Evolutionary conservation across 1,284 basidiomycete genomes (phyloP), one percentile per base, ranked within the genome.

Genomic region (Marasmius sp.): DNA sequence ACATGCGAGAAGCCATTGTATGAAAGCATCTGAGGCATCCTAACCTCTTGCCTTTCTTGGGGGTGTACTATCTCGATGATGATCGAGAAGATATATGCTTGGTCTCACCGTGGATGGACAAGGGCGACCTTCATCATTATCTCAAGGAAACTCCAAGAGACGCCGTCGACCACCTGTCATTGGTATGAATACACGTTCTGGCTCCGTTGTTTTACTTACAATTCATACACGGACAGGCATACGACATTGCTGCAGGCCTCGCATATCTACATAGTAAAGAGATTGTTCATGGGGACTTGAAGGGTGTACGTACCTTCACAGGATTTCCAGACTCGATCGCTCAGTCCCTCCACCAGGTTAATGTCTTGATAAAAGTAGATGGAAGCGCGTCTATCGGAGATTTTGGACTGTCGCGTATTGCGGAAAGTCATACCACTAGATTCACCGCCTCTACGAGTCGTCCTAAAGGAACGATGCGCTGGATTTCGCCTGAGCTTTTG

Each of bases 401-500:
- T 27, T 56, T 56, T 39, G 54, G 54, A 9, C 27, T 41, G 34
- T 20, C 54, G 12, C 34, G 33, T 18, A 39, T 41, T 18, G 38
- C 36, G n/a, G 51, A 53, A 18, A 20, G 18, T 36, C 20, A 53
- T 16, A 48, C 27, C 5, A 27, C 27, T 27, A 27, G 18, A 48
- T 48, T 48, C 18, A n/a, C n/a, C 27, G 36, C 54, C 27, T 27
- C 27, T 27, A 27, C 27, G 27, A 27, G 27, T 27, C 27, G 27
- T 27, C 27, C 27, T 27, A 27, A 27, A 27, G 27, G 27, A 27
- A 27, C 27, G 27, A 10, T 69, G 54, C 67, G 68, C 20, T 68
- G 66, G 66, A 62, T 69, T 56, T 65, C 68, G 38, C 71, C 71
- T 2, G 70, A 71, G 43, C 50, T 71, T 27, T 62, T 68, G 34